These are phyloP conservation scores for Ceriops decandra DNA, from an alignment of 345 rosid species.

Conservation along the genomic window DNA sequence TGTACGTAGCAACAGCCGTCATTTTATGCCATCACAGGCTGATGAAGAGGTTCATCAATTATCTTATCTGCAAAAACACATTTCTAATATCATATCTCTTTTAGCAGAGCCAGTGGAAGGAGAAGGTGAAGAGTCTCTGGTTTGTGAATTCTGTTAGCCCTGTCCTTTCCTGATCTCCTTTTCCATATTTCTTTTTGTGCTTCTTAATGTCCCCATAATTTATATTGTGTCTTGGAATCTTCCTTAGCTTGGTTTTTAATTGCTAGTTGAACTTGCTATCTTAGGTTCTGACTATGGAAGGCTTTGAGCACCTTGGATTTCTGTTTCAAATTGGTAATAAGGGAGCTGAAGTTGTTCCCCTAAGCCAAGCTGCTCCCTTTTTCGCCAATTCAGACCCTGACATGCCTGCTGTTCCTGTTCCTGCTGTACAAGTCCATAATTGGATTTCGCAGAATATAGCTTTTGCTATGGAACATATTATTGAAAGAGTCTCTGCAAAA, in stretches of 20 bases:
- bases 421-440: slow-evolving; percentile 80
- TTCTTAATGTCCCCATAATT: background rate
- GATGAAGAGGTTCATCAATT: slow-evolving; percentile 99
- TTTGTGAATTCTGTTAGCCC: slow-evolving; percentile 29
- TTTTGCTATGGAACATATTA: slow-evolving; percentile 64
- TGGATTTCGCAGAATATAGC: slow-evolving; percentile 87
- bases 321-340: slow-evolving; percentile 89
- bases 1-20: slow-evolving; percentile 95
- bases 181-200: background rate
- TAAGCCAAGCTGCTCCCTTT: slow-evolving; percentile 91
- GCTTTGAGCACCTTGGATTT: slow-evolving; percentile 92
- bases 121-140: slow-evolving; percentile 86
- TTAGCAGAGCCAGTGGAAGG: slow-evolving; percentile 87
- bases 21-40: slow-evolving; percentile 93
- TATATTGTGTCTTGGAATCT: slow-evolving; percentile 2
- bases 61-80: slow-evolving; percentile 90
- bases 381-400: slow-evolving; percentile 98
- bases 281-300: slow-evolving; percentile 90
- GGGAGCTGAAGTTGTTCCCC: slow-evolving; percentile 66
- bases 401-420: slow-evolving; percentile 97
- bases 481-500: slow-evolving; percentile 83
- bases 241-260: slow-evolving; percentile 18
- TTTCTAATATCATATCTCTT: slow-evolving; percentile 79
- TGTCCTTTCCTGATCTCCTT: background rate
- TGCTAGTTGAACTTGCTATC: slow-evolving; percentile 21